Percentiles rank a stretch among this genome's conserved stretches.
Conservation (phyloP, 1,284 basidiomycete genomes). For the Macrocystidia cucumis region DNA sequence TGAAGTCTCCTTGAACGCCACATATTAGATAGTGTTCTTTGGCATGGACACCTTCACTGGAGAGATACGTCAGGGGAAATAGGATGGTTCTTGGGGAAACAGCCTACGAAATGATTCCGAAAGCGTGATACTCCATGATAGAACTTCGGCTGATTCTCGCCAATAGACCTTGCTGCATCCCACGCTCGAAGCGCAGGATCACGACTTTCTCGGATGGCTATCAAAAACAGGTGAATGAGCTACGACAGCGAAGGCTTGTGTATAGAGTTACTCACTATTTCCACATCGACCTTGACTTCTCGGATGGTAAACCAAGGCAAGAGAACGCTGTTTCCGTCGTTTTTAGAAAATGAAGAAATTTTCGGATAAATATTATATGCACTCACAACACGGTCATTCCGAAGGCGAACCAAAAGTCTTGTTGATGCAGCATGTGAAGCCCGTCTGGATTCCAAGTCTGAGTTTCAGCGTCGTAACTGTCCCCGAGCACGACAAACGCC, state of each 20-base stretch:
- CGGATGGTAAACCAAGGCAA: slow-evolving; percentile 74
- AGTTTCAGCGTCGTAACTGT: slow-evolving; percentile 53
- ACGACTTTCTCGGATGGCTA: slow-evolving; percentile 66
- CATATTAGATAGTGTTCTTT: slow-evolving; percentile 65
- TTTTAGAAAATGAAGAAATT: no score
- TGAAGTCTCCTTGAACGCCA: slow-evolving; percentile 69
- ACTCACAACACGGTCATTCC: slow-evolving; percentile 68
- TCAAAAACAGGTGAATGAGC: slow-evolving; percentile 8
- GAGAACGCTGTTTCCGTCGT: slow-evolving; percentile 35
- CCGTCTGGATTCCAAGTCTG: slow-evolving; percentile 52
- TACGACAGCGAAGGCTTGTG: neutral
- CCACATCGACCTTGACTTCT: slow-evolving; percentile 64
- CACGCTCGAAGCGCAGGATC: slow-evolving; percentile 57
- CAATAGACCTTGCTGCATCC: slow-evolving; percentile 66
- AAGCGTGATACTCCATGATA: slow-evolving; percentile 64
- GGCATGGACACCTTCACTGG: slow-evolving; percentile 50
- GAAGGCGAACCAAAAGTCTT: slow-evolving; percentile 72
- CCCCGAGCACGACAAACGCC: slow-evolving; percentile 63
- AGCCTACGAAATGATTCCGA: slow-evolving; percentile 61
- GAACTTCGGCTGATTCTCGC: slow-evolving; percentile 59
- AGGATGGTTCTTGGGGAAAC: slow-evolving; percentile 6
- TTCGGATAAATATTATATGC: no score
- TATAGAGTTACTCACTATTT: slow-evolving; percentile 44
- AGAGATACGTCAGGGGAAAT: slow-evolving; percentile 7
- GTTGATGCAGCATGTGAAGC: slow-evolving; percentile 50